These are phyloP conservation scores for Termitomyces sp. DNA, from an alignment of 768 basidiomycete genomes.

Conservation along the genomic window DNA sequence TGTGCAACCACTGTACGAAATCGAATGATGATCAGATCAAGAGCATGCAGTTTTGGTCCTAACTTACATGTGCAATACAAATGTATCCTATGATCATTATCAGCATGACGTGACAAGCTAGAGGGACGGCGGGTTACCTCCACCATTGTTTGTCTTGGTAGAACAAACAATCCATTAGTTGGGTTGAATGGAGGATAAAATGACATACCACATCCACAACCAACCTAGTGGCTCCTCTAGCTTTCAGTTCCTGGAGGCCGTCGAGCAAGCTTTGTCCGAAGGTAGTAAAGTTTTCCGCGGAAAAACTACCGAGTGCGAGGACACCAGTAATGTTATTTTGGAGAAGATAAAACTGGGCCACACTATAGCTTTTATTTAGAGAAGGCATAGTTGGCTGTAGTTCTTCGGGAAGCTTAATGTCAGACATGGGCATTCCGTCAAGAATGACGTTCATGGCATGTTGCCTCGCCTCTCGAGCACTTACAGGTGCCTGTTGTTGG, in stretches of 20 bases:
- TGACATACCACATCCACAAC: constrained; percentile 53
- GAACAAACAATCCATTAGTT: neutral
- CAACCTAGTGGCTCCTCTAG: constrained; percentile 40
- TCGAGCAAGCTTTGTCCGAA: constrained; percentile 38
- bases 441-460: constrained; percentile 45
- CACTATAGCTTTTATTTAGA: constrained; percentile 40
- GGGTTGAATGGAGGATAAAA: neutral
- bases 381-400: constrained; percentile 32
- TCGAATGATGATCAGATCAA: neutral
- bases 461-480: constrained; percentile 22
- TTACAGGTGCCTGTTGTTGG: constrained; percentile 34
- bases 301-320: constrained; percentile 55
- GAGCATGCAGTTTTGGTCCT: neutral
- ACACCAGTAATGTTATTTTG: constrained; percentile 48
- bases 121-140: constrained; percentile 13
- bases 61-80: constrained; percentile 50
- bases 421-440: constrained; percentile 36
- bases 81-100: constrained; percentile 36
- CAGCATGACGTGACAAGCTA: neutral
- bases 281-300: constrained; percentile 33
- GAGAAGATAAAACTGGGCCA: constrained; percentile 50
- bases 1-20: constrained; percentile 34
- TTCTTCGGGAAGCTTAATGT: constrained; percentile 34
- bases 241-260: constrained; percentile 41
- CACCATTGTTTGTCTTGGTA: constrained; percentile 41